A percentile compares a stretch with the other conserved stretches of the same genome.
These are phyloP conservation scores for Zymoseptoria crescenta DNA, from an alignment of 2,329 filamentous ascomycete genomes.

Conservation along the genomic window DNA sequence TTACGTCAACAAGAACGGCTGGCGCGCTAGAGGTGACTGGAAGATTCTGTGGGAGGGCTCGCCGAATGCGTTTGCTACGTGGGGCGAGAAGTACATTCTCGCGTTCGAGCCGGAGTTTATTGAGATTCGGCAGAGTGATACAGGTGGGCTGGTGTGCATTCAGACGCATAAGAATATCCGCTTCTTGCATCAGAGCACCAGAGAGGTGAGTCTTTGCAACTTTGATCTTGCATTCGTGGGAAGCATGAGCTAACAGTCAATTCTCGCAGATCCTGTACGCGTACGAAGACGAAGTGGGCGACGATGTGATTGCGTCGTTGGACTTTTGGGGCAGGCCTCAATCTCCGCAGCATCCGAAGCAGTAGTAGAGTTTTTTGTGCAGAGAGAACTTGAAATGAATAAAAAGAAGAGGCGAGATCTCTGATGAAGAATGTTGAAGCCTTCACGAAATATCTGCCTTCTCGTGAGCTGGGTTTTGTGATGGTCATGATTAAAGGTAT, in stretches of 20 bases:
- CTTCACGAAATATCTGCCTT: neutral
- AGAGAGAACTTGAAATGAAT: neutral
- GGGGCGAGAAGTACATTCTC: conserved; percentile 84
- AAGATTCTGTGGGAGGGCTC: conserved; percentile 95
- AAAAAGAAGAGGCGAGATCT: neutral
- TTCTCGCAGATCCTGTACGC: conserved; percentile 78
- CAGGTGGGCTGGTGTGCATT: conserved; percentile 81
- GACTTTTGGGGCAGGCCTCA: conserved; percentile 71
- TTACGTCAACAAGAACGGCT: conserved; percentile 97
- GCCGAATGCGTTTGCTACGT: conserved; percentile 85
- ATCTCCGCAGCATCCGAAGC: conserved; percentile 10
- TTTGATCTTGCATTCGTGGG: neutral
- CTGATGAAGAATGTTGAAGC: neutral
- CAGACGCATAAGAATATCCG: conserved; percentile 93
- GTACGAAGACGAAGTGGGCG: conserved; percentile 89
- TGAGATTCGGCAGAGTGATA: conserved; percentile 92
- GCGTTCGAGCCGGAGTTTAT: conserved; percentile 98
- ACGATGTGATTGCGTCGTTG: conserved; percentile 87
- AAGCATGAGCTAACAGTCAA: conserved; percentile 11
- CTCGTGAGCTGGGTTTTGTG: neutral
- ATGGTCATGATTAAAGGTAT: neutral
- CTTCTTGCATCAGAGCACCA: conserved; percentile 89
- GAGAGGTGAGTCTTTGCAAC: conserved; percentile 62
- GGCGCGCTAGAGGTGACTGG: conserved; percentile 94
- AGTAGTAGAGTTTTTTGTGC: neutral